A percentile compares a stretch with the other conserved stretches of the same genome.
Conservation (phyloP, 768 basidiomycete species). For the Boletus coccyginus region DNA sequence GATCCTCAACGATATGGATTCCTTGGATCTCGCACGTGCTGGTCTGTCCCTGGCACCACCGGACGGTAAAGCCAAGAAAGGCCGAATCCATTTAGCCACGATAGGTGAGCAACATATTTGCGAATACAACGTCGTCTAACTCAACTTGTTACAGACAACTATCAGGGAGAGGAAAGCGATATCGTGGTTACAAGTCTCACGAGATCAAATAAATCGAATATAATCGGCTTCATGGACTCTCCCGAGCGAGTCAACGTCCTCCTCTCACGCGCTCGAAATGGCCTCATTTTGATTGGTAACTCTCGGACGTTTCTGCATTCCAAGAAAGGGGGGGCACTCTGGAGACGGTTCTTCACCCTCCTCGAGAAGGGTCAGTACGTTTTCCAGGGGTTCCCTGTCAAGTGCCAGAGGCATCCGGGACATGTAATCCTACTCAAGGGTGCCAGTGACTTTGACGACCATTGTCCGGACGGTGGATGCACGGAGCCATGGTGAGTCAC, state of each 20-base stretch:
- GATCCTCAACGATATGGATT: too few species aligned
- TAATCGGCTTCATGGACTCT: conserved; percentile 71
- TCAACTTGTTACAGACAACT: conserved; percentile 50
- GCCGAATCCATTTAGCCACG: conserved; percentile 53
- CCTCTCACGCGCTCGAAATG: conserved; percentile 64
- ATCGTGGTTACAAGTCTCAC: conserved; percentile 63
- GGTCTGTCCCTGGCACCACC: conserved; percentile 20
- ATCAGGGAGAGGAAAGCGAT: conserved; percentile 72
- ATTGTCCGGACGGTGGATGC: conserved; percentile 65
- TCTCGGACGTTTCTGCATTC: conserved; percentile 48
- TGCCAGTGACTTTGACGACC: conserved; percentile 48
- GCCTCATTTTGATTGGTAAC: conserved; percentile 67
- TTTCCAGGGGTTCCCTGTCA: conserved; percentile 45
- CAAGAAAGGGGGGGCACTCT: conserved; percentile 13
- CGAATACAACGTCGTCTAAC: not conserved
- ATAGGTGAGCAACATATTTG: conserved; percentile 44
- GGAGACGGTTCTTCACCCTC: conserved; percentile 11
- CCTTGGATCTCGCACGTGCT: too few species aligned
- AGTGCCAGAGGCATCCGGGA: conserved; percentile 53
- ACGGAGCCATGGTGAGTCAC: conserved; percentile 49
- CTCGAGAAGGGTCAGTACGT: conserved; percentile 7
- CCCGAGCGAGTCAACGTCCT: conserved; percentile 70
- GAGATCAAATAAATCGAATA: conserved; percentile 50
- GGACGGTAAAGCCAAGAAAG: conserved; percentile 35
- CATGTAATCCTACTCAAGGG: conserved; percentile 36